Evolutionary conservation across 2,329 filamentous ascomycete genomes (phyloP), one percentile per base, ranked within the genome.

Genomic region (Hortaea sp.): DNA sequence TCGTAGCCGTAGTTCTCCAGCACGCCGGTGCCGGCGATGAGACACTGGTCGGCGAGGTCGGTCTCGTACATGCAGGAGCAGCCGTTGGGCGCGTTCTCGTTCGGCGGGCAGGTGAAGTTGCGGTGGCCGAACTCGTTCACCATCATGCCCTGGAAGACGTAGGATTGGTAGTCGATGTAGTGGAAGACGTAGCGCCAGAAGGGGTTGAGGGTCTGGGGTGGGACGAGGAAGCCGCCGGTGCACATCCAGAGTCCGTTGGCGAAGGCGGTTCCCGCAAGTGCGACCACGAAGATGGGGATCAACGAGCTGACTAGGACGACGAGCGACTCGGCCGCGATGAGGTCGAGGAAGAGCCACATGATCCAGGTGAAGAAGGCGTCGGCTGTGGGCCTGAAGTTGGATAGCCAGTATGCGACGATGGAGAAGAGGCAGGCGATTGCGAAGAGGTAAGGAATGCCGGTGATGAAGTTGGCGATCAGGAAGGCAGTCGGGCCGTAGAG

Each of bases 91-190:
- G 54, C 52, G 13, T 42, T 65, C 65, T 1, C 58, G 43, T 52
- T 72, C 65, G 35, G 38, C 2, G 55, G 49, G 58, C 85, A 90
- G 3, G 66, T 62, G 63, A 85, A 94, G 3, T 69, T 74, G 10
- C 85, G 71, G 12, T 75, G 37, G 45, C 59, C 60, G 62, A 94
- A 92, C 67, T 94, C 85, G 59, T 92, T 94, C 44, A 90, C 81
- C 85, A 94, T 92, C 87, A 94, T 92, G 10, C 85, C 87, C 60
- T 90, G 79, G 62, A 94, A 94, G 3, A 94, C 87, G 57, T 89
- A 94, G 38, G 74, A 71, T 67, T 90, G 86, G 59, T 94, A 94
- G 62, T 94, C 85, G 60, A 89, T 89, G 64, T 89, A 94, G 61
- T 89, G 84, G 57, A 92, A 92, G 5, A 85, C 85, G 57, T 94